These are phyloP conservation scores for Endotrypanum monterogeii DNA, from an alignment of 208 protist genomes.

Conservation along the genomic window DNA sequence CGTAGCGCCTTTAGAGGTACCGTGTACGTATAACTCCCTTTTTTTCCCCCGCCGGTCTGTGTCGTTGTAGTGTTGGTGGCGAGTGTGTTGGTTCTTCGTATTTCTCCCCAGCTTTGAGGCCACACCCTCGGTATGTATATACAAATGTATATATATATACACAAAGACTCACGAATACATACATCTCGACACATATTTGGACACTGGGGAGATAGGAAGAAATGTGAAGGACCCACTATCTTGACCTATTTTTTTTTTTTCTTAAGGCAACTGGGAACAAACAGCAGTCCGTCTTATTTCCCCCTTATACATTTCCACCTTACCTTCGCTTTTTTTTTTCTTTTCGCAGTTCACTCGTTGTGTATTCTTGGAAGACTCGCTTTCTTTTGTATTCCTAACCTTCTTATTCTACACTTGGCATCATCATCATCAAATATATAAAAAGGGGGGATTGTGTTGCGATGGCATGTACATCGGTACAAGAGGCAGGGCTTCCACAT, in stretches of 20 bases:
- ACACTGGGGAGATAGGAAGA: no score
- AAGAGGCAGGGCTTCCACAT: neutral
- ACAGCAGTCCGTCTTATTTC: no score
- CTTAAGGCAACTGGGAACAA: no score
- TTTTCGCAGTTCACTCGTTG: neutral
- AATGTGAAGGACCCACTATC: no score
- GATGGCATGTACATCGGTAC: neutral
- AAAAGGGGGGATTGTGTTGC: no score
- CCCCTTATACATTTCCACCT: no score
- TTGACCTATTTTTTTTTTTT: no score
- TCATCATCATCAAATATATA: neutral
- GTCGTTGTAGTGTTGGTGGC: neutral
- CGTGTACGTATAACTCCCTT: neutral
- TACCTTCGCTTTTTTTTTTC: neutral
- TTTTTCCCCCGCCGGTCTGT: neutral
- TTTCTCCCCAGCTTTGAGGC: neutral
- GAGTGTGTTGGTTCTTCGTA: neutral
- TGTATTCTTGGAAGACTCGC: neutral
- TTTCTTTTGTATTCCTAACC: neutral
- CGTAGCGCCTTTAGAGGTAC: no score
- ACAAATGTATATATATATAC: neutral
- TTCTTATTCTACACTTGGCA: neutral
- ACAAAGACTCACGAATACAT: neutral
- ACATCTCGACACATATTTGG: neutral
- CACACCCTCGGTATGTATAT: neutral